Percentiles rank a stretch among this genome's conserved stretches.
Evolutionary conservation across 2,329 filamentous ascomycete genomes (phyloP).

Genomic region (Fusarium humuli): DNA sequence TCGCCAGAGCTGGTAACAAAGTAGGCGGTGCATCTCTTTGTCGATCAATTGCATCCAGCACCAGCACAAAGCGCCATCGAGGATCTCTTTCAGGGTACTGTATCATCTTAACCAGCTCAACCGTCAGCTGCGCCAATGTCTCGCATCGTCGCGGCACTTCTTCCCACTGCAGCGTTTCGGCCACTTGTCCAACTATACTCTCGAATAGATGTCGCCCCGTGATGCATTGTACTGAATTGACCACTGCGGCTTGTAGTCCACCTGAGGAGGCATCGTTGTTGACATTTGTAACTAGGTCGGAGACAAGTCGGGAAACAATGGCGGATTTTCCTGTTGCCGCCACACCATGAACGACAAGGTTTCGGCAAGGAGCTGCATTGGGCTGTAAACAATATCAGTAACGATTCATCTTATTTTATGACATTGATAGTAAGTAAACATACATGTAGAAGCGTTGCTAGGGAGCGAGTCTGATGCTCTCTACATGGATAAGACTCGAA

Average conservation of each 20-base stretch:
- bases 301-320: conserved; percentile 66
- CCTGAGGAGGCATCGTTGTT: conserved; percentile 26
- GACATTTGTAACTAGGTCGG: conserved; percentile 38
- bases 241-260: conserved; percentile 67
- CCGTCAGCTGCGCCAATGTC: conserved; percentile 79
- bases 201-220: conserved; percentile 83
- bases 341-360: conserved; percentile 84
- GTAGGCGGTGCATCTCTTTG: conserved; percentile 84
- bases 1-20: conserved; percentile 81
- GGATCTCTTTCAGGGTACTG: conserved; percentile 55
- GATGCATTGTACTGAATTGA: conserved; percentile 81
- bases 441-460: conserved; percentile 67
- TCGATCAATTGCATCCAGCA: conserved; percentile 88
- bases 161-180: conserved; percentile 61
- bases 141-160: conserved; percentile 75
- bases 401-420: background rate
- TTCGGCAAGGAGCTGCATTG: conserved; percentile 74
- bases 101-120: conserved; percentile 76
- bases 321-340: conserved; percentile 88
- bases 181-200: conserved; percentile 71
- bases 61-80: conserved; percentile 76
- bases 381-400: conserved; percentile 58
- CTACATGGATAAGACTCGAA: conserved; percentile 66
- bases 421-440: conserved; percentile 31
- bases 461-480: conserved; percentile 68